A percentile compares a stretch with the other conserved stretches of the same genome.
phyloP scores from a whole-genome alignment of 106 monocot genomes.

The Allium sativum region DNA sequence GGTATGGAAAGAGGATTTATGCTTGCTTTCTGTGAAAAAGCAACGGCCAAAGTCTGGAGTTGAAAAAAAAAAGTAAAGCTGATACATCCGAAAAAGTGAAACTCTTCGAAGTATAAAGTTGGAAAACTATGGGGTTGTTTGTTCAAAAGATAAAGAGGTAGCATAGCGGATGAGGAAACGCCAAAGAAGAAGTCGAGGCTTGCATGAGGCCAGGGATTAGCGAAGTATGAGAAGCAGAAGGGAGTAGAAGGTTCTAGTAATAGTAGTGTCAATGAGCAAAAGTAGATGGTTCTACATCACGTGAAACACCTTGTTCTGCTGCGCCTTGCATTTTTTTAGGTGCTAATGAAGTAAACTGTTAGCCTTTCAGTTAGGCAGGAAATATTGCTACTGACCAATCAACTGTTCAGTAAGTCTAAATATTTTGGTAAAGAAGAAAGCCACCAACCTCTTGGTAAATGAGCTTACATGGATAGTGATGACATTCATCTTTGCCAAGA shows the following conservation, averaged over 20 bases:
- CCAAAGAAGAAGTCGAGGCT: conserved; percentile 76
- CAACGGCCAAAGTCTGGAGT: too few relatives aligned
- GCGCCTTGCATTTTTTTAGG: conserved; percentile 18
- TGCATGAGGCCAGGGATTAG: conserved; percentile 91
- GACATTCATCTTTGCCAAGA: conserved; percentile 6
- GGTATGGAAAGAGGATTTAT: too few relatives aligned
- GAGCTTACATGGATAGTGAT: too few relatives aligned
- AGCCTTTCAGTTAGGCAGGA: too few relatives aligned
- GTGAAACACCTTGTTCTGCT: conserved; percentile 38
- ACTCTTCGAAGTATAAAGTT: conserved; percentile 9
- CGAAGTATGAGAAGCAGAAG: conserved; percentile 87
- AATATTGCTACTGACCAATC: too few relatives aligned
- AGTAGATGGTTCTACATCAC: conserved; percentile 28
- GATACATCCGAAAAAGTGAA: conserved; percentile 19
- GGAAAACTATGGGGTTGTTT: conserved; percentile 18
- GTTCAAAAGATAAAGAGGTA: conserved; percentile 33
- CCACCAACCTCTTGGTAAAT: too few relatives aligned
- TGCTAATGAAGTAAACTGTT: too few relatives aligned
- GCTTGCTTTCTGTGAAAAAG: too few relatives aligned
- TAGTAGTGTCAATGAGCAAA: conserved; percentile 7
- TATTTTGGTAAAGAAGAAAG: too few relatives aligned
- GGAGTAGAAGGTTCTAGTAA: conserved; percentile 38
- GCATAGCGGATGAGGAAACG: conserved; percentile 31
- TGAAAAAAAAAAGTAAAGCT: conserved; percentile 21
- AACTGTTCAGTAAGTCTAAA: too few relatives aligned